Evolutionary conservation across 345 rosid genomes (phyloP).

Genomic region (Leavenworthia alabamica): DNA sequence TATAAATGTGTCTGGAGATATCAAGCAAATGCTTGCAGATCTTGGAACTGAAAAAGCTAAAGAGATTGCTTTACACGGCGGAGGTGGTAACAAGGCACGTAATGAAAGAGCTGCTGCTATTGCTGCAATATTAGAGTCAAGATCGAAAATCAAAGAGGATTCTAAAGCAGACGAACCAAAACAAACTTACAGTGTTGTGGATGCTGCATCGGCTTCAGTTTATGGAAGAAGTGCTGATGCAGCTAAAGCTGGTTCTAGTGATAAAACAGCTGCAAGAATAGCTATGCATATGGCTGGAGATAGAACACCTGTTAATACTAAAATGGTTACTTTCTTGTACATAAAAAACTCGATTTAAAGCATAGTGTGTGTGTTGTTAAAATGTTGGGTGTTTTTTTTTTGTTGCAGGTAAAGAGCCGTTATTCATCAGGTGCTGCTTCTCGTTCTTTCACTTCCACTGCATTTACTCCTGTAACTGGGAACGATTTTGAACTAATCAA

Average conservation of each 20-base stretch:
- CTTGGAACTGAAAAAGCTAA: constrained; percentile 90
- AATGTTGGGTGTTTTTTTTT: not conserved
- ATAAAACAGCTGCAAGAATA: constrained; percentile 88
- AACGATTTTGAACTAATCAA: constrained; percentile 77
- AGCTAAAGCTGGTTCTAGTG: constrained; percentile 70
- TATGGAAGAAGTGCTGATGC: constrained; percentile 94
- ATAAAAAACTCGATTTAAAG: not conserved
- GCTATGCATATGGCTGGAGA: constrained; percentile 99
- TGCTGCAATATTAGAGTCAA: constrained; percentile 71
- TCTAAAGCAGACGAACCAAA: constrained; percentile 46
- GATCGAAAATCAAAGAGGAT: constrained; percentile 63
- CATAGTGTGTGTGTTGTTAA: not conserved
- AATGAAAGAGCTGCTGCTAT: constrained; percentile 93
- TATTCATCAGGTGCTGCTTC: constrained; percentile 94
- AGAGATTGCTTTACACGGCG: constrained; percentile 80
- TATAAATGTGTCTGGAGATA: constrained; percentile 70
- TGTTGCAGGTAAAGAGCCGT: constrained; percentile 67
- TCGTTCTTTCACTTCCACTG: constrained; percentile 86
- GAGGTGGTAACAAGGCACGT: constrained; percentile 93
- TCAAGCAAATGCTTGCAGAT: constrained; percentile 80
- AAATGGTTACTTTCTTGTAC: constrained; percentile 48
- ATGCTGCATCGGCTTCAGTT: constrained; percentile 95
- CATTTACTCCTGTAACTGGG: constrained; percentile 77
- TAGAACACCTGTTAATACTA: constrained; percentile 74
- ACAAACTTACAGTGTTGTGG: constrained; percentile 67